phyloP scores from a whole-genome alignment of 2,329 filamentous ascomycete species.

The Aspergillus quadricinctus region DNA sequence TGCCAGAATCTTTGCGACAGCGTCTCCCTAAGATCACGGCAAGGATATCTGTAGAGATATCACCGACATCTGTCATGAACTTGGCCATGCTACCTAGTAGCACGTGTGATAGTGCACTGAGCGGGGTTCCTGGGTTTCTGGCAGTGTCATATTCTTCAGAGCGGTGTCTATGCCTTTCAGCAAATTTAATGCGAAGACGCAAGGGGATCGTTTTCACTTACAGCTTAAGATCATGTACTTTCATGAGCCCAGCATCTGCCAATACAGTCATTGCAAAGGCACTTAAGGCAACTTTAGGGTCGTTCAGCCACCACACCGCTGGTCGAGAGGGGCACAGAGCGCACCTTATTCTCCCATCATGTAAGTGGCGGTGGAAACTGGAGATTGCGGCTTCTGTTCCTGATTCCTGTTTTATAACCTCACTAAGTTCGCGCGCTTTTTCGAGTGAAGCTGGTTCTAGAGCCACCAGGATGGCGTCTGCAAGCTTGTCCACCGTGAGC shows the following conservation, averaged over 20 bases:
- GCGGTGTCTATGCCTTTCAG: conserved; percentile 39
- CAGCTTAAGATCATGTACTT: conserved; percentile 69
- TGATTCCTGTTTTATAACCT: conserved; percentile 61
- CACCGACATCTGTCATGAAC: conserved; percentile 77
- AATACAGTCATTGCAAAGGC: conserved; percentile 68
- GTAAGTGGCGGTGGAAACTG: conserved; percentile 66
- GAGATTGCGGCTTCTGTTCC: conserved; percentile 61
- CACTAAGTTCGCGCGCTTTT: conserved; percentile 55
- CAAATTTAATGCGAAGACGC: too few species aligned
- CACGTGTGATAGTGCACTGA: conserved; percentile 73
- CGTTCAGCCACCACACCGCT: conserved; percentile 71
- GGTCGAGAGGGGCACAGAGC: conserved; percentile 61
- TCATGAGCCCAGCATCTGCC: conserved; percentile 59
- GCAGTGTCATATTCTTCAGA: conserved; percentile 69
- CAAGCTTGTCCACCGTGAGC: conserved; percentile 62
- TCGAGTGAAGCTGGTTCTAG: conserved; percentile 56
- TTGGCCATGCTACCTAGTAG: conserved; percentile 75
- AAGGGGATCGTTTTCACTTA: too few species aligned
- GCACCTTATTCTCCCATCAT: conserved; percentile 65
- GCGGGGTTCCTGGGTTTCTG: conserved; percentile 72
- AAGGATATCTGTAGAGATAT: conserved; percentile 57
- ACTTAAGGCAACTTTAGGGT: conserved; percentile 65
- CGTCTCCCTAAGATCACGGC: neutral
- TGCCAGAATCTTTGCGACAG: neutral
- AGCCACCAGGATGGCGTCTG: conserved; percentile 59